Evolutionary conservation across 2,329 filamentous ascomycete species (phyloP), one percentile per base, ranked within the genome.

Genomic region (Paraconiothyrium sp.): DNA sequence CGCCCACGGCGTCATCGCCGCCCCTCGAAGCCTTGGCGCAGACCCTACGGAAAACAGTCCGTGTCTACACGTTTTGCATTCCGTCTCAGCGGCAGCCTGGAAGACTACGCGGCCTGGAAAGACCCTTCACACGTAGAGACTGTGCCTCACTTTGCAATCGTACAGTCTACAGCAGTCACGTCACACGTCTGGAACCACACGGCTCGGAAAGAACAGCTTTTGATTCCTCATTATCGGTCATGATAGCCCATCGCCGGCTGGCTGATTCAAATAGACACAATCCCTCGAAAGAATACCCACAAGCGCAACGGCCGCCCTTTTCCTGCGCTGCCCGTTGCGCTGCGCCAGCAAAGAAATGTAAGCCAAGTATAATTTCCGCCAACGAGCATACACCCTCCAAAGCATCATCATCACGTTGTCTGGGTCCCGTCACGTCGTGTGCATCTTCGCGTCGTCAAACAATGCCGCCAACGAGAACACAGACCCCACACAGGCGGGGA

Each of bases 191-290:
- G 41, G 22, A 4, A 27, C 20, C 44, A 47, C 46, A 20, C n/a
- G 20, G n/a, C 27, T 16, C 43, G 68, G 72, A 72, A 72, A 68
- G 58, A 72, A 74, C 68, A 76, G 74, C 75, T 78, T 78, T 78
- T 78, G 68, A 76, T 77, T 78, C 70, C 74, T 77, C 73, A 72
- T 75, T 72, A 72, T 73, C 70, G 61, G 76, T 65, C 72, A 73
- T 69, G 67, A 72, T 64, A 54, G 61, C 59, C 67, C 62, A 59
- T 68, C 70, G 60, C 70, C 63, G 16, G 62, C 65, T 68, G 16
- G 62, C 65, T 68, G 64, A 41, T 34, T 69, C 62, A 63, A 70
- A 64, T 68, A 75, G 65, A 71, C 69, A 73, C 67, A 67, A 72
- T 62, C 61, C 62, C 62, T 61, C 59, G 46, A 52, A 63, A 63